Conservation (phyloP, 495 filamentous ascomycete species). For the Evansstolkia leycettana region DNA sequence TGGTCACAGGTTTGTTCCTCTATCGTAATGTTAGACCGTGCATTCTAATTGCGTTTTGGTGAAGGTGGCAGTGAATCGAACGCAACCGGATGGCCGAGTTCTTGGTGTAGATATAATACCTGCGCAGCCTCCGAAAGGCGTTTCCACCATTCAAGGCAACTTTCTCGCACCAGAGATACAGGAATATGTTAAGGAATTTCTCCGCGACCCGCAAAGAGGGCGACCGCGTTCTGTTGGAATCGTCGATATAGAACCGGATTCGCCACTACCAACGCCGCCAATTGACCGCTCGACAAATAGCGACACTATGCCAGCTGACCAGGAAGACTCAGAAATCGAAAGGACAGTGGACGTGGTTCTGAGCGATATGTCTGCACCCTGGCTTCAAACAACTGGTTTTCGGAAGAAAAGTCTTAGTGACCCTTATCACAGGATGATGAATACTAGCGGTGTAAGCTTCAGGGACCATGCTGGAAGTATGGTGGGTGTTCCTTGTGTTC, state of each 20-base stretch:
- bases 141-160: constrained; percentile 87
- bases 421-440: constrained; percentile 97
- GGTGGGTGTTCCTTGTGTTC: constrained; percentile 40
- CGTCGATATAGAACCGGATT: too few relatives aligned
- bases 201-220: constrained; percentile 52
- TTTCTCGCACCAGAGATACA: constrained; percentile 65
- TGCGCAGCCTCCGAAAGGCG: constrained; percentile 75
- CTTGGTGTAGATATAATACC: constrained; percentile 91
- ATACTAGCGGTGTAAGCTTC: constrained; percentile 78
- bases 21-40: neutral
- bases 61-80: constrained; percentile 72
- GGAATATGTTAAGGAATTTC: constrained; percentile 58
- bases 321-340: constrained; percentile 6
- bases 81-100: constrained; percentile 62
- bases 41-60: constrained; percentile 1
- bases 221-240: constrained; percentile 21
- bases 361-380: constrained; percentile 98
- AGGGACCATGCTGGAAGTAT: constrained; percentile 91
- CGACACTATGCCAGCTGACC: too few relatives aligned
- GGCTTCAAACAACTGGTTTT: constrained; percentile 64
- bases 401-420: constrained; percentile 80
- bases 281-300: too few relatives aligned
- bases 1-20: constrained; percentile 68
- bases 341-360: constrained; percentile 84
- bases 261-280: too few relatives aligned